phyloP scores from a whole-genome alignment of 805 yeast species.

The Metschnikowia santaceciliae region DNA sequence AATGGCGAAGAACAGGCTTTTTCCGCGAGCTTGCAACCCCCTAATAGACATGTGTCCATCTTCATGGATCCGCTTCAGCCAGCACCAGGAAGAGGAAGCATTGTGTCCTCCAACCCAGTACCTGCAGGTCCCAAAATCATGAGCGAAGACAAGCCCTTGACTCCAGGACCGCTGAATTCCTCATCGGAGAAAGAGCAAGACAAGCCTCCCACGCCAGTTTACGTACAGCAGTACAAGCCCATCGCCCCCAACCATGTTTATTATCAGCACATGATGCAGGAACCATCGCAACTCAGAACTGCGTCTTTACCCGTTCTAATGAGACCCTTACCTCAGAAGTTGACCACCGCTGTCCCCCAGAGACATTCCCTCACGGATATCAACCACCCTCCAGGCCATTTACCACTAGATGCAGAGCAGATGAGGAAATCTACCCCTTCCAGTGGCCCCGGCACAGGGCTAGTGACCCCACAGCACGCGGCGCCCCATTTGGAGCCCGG shows the following conservation, averaged over 20 bases:
- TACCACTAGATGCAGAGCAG: slow-evolving; percentile 1
- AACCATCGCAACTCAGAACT: slow-evolving; percentile 13
- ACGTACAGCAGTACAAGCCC: slow-evolving; percentile 18
- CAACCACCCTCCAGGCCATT: not conserved
- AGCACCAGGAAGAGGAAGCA: slow-evolving; percentile 14
- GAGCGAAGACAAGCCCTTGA: slow-evolving; percentile 1
- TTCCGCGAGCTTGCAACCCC: slow-evolving; percentile 5
- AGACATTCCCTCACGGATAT: slow-evolving; percentile 11
- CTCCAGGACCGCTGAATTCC: slow-evolving; percentile 1
- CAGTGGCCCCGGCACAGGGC: not conserved
- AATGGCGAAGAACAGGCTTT: not conserved
- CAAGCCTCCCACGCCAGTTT: slow-evolving; percentile 3
- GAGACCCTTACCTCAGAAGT: slow-evolving; percentile 12
- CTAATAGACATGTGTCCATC: slow-evolving; percentile 38
- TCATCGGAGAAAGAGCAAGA: slow-evolving; percentile 3
- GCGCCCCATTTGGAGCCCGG: slow-evolving; percentile 3
- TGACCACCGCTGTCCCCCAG: slow-evolving; percentile 9
- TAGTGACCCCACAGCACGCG: not conserved
- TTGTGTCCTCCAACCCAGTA: not conserved
- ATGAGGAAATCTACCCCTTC: not conserved
- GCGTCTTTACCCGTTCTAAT: slow-evolving; percentile 15
- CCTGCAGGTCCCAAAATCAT: not conserved
- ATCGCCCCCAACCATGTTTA: slow-evolving; percentile 13
- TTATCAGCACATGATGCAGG: slow-evolving; percentile 15
- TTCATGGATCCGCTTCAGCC: slow-evolving; percentile 38